Base-by-base conservation (phyloP, 1,284 basidiomycete genomes). In the Austroboletus niveus region DNA sequence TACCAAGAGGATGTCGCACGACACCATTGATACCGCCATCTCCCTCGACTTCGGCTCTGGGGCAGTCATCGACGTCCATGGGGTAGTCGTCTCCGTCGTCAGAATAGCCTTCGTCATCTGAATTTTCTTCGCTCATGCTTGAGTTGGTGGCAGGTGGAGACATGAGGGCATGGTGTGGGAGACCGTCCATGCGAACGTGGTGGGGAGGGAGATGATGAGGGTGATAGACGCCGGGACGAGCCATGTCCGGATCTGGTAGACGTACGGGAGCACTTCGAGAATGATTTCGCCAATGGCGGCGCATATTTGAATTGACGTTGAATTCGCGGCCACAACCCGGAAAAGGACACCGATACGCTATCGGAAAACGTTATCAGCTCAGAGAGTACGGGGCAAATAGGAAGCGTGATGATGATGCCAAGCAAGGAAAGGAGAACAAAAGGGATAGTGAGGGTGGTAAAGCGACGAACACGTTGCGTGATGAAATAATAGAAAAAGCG, bases 241-340 rank as follows among this genome's bases (percentile, higher is more conserved):
- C 42, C 47, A 64, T 15, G 42, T 65, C 60, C 34, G 49, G 42
- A 48, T 66, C 64, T 1, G 60, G 54, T 0, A 62, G 36, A 48
- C 61, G 65, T 14, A 54, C 44, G 11, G 65, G 51, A 0, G 55
- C 59, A 42, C 57, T 67, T 47, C 64, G 42, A 0, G 64, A 69
- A 59, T 89, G 87, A 65, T 86, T 88, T 41, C 87, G 74, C 60
- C 83, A 82, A 62, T 90, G 87, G 8, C 87, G 74, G 39, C 87
- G 78, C 88, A 90, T 89, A 65, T 90, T 90, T 0, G 85, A 88
- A 61, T 88, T 87, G 51, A 89, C 88, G 57, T 87, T 89, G 69
- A 90, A 90, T 52, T 80, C 77, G 24, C 86, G 77, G 30, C 83
- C 84, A 61, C 87, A 90, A n/a, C 81, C 78, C 5, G 83, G 85